A percentile compares a stretch with the other conserved stretches of the same genome.
Conservation (phyloP, 2,329 filamentous ascomycete species). For the Colletotrichum liaoningense region DNA sequence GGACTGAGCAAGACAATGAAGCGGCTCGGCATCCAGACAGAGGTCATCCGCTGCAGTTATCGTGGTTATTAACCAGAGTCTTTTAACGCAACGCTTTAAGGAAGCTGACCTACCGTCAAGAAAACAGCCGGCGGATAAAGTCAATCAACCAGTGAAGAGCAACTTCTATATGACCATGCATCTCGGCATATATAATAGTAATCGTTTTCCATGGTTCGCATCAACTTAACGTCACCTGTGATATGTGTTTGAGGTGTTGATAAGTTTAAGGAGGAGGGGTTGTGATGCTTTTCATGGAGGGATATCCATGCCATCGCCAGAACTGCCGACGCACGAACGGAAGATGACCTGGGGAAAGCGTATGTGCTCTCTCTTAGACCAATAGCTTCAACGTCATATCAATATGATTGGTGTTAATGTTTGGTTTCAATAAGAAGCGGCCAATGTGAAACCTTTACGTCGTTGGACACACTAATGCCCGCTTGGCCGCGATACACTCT, state of each 20-base stretch:
- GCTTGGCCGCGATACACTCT: background rate
- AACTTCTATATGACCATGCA: background rate
- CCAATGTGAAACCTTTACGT: background rate
- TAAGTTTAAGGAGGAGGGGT: background rate
- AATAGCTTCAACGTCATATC: background rate
- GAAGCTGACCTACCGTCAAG: constrained; percentile 36
- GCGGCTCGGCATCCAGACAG: background rate
- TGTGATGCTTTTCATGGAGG: background rate
- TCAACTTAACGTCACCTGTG: background rate
- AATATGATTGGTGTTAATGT: background rate
- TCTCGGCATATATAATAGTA: background rate
- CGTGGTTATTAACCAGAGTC: background rate
- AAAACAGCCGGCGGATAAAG: constrained; percentile 31
- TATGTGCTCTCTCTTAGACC: background rate
- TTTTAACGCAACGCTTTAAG: background rate
- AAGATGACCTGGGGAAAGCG: background rate
- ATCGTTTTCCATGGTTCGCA: background rate
- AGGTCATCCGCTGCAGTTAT: background rate
- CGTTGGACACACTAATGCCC: background rate
- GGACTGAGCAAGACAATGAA: background rate
- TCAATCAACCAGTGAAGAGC: constrained; percentile 4
- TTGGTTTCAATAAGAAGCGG: background rate
- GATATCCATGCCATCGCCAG: background rate
- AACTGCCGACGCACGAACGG: background rate
- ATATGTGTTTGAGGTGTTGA: background rate